A percentile compares a stretch with the other conserved stretches of the same genome.
phyloP scores from a whole-genome alignment of 2,329 filamentous ascomycete species.

The Beauveria sp. region DNA sequence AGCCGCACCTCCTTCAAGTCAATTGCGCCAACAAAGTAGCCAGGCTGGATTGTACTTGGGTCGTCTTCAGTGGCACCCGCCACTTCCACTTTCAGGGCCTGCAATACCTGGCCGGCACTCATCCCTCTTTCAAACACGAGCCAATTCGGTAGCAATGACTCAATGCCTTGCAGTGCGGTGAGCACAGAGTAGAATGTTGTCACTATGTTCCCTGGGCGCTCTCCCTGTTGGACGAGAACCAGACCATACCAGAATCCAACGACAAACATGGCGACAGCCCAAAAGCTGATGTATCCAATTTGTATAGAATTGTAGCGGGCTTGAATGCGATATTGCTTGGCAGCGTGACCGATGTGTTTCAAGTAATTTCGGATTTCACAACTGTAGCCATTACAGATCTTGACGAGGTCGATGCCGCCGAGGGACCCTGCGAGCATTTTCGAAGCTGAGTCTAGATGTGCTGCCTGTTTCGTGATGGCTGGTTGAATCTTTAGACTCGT shows the following conservation, averaged over 20 bases:
- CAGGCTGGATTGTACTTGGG: constrained; percentile 22
- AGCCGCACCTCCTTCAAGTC: constrained; percentile 57
- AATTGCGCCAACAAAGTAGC: constrained; percentile 56
- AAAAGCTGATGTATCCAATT: constrained; percentile 64
- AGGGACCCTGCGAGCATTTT: constrained; percentile 65
- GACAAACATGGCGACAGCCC: constrained; percentile 73
- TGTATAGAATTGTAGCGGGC: constrained; percentile 64
- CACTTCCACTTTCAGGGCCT: constrained; percentile 32
- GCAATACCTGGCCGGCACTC: constrained; percentile 60
- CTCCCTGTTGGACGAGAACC: constrained; percentile 54
- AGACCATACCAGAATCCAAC: constrained; percentile 87
- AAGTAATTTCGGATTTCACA: constrained; percentile 63
- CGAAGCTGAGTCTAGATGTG: constrained; percentile 59
- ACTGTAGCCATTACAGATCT: constrained; percentile 71
- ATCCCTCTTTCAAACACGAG: constrained; percentile 73
- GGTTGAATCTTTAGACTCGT: constrained; percentile 55
- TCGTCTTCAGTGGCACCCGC: neutral
- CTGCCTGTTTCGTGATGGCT: constrained; percentile 62
- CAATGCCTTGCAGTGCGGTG: constrained; percentile 66
- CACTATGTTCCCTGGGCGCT: constrained; percentile 60
- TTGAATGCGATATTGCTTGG: constrained; percentile 57
- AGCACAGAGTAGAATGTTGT: constrained; percentile 82
- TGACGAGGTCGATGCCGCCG: constrained; percentile 73
- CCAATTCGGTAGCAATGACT: constrained; percentile 68
- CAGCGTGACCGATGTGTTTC: constrained; percentile 48